A percentile compares a stretch with the other conserved stretches of the same genome.
These are phyloP conservation scores for Gastrolobium villosum DNA, from an alignment of 306 rosid species.

Conservation along the genomic window DNA sequence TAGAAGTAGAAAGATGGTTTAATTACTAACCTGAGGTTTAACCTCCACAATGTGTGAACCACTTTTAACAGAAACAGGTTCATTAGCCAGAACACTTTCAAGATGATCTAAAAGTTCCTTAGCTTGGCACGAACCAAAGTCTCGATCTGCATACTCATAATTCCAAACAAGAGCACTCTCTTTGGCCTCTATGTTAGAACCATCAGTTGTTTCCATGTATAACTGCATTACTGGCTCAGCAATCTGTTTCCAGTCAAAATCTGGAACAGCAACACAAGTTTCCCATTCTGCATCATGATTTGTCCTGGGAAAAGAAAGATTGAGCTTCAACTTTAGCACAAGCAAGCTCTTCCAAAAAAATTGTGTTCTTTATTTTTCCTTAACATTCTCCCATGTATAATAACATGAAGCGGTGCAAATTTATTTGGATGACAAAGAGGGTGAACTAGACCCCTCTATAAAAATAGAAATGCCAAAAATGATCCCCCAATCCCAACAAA, in stretches of 20 bases:
- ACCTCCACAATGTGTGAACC: slow-evolving; percentile 87
- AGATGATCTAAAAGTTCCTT: slow-evolving; percentile 93
- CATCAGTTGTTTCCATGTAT: slow-evolving; percentile 87
- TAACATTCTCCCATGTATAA: neutral
- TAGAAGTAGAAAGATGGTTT: neutral
- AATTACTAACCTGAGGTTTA: slow-evolving; percentile 84
- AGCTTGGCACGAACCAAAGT: slow-evolving; percentile 90
- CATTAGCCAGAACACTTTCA: slow-evolving; percentile 92
- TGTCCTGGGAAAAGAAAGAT: slow-evolving; percentile 60
- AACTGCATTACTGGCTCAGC: slow-evolving; percentile 94
- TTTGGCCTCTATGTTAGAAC: slow-evolving; percentile 83
- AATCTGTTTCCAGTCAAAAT: slow-evolving; percentile 90
- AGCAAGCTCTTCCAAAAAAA: neutral
- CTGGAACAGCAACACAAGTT: slow-evolving; percentile 68
- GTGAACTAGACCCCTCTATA: neutral
- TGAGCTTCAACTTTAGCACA: neutral
- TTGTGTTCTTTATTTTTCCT: neutral
- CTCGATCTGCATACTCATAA: slow-evolving; percentile 81
- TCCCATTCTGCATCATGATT: slow-evolving; percentile 78
- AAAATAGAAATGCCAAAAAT: slow-evolving; percentile 7
- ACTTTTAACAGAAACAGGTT: slow-evolving; percentile 95
- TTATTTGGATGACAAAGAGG: neutral
- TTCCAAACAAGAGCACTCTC: slow-evolving; percentile 95
- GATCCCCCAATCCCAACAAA: neutral
- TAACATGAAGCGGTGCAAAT: neutral